Evolutionary conservation across 495 filamentous ascomycete genomes (phyloP), one percentile per base, ranked within the genome.

Genomic region (Tuber aestivum): DNA sequence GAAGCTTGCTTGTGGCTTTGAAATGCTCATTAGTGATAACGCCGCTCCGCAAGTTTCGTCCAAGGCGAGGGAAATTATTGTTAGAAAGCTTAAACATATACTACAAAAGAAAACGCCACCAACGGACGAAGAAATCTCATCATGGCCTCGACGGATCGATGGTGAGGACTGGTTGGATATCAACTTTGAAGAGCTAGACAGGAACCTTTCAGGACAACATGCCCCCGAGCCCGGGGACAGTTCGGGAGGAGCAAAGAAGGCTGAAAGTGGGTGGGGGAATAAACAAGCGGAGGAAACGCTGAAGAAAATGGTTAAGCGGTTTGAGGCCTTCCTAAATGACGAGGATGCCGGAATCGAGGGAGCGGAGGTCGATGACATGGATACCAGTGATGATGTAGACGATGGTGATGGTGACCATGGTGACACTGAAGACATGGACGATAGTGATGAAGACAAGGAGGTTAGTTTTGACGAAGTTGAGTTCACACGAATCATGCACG

Each of bases 141-240:
- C 73, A 0, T 97, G 95, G 95, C 74, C 85, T n/a, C 83, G 84
- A 35, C 83, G 81, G 42, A 89, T 93, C 42, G 96, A 99, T 75
- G 88, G 92, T 78, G 96, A 98, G 76, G 87, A 87, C n/a, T 99
- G 95, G 95, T 85, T 99, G 75, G 91, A 98, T 82, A 94, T 99
- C 73, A 90, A 93, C 78, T 97, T 92, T 80, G 87, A 91, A 38
- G 94, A 97, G 72, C 92, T 99, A 74, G 95, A 98, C 79, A 85
- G 87, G 65, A 93, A 97, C 83, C 85, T 99, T 5, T 86, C 88
- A 74, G 91, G 91, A 0, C 79, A 85, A 74, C 80, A 82, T 23
- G 40, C 7, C 38, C 7, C 76, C 50, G 75, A 78, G 6, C 72
- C 72, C 8, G 35, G 69, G 44, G 38, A 78, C 76, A 35, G 56